Base-by-base conservation (phyloP, 495 filamentous ascomycete genomes). In the Podospora australis region DNA sequence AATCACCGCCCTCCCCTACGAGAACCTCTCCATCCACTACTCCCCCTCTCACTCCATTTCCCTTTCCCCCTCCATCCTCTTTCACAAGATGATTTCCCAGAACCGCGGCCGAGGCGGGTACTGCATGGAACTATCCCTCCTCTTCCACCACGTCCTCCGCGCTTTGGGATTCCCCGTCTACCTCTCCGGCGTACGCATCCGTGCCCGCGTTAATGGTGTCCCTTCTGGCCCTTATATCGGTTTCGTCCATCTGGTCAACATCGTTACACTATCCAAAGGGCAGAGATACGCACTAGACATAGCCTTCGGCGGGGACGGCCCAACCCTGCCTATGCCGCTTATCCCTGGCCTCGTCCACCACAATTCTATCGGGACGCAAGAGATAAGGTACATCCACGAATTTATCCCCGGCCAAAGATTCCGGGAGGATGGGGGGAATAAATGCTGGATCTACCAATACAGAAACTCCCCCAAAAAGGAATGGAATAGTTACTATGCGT, bases 121-220 rank as follows among this genome's bases (percentile, higher is more conserved):
- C 55, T 87, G 82, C 66, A 80, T 87, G 71, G 83, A 87, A 55
- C 71, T 75, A 42, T 82, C 76, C 54, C 70, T 71, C 40, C 74
- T 86, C 43, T 86, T 86, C 58, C 67, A 75, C 30, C 74, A 76
- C 36, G 60, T 86, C 13, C 68, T 88, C 6, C 63, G 72, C 34
- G 73, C 67, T 9, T 57, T 87, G 14, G 83, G 82, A 3, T 88
- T 79, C 52, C 53, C 66, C 13, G 63, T 75, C 3, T 79, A 78
- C 56, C 70, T 54, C 1, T 45, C 55, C n/a, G 66, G 64, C 48
- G 64, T 69, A 11, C 54, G 67, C 43, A 64, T 63, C 48, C 60
- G 70, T 1, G 30, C 47, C 6, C 51, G 62, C 34, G 28, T 22
- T 5, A 51, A 63, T 29, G 62, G 58, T 20, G 44, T 66, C 2